Evolutionary conservation across 2,329 filamentous ascomycete species (phyloP).

Genomic region (Hypoxylon sp.): DNA sequence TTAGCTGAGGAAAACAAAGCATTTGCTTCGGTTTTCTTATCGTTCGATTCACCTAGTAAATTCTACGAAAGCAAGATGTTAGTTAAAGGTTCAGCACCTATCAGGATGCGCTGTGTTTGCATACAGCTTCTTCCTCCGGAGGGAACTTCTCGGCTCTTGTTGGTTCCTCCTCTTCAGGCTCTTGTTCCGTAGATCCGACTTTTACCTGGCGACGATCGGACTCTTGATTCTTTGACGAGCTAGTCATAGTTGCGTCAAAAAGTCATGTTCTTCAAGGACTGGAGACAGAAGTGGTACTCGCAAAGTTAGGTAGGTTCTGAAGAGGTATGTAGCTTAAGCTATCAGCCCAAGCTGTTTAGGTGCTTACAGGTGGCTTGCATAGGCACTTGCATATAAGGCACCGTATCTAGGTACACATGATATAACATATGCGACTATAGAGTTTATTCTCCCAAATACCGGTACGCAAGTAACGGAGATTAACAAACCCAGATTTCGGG

Average conservation of each 20-base stretch:
- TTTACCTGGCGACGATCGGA: conserved; percentile 15
- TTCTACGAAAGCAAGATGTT: conserved; percentile 52
- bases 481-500: neutral
- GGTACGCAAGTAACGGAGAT: neutral
- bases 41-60: conserved; percentile 75
- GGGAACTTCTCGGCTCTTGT: conserved; percentile 53
- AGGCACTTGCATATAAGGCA: no score
- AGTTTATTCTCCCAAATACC: no score
- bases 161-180: conserved; percentile 43
- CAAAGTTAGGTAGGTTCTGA: no score
- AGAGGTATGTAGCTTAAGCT: no score
- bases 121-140: conserved; percentile 65
- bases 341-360: no score
- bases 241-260: conserved; percentile 24
- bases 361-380: no score
- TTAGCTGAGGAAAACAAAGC: conserved; percentile 75
- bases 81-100: no score
- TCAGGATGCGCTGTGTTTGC: conserved; percentile 35
- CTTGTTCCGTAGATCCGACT: conserved; percentile 31
- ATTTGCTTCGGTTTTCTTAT: conserved; percentile 80
- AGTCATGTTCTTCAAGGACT: no score
- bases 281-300: no score
- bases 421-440: no score
- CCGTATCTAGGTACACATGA: no score
- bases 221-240: conserved; percentile 15